Evolutionary conservation across 352 stramenopile genomes (phyloP).

Genomic region (Elongisporangium undulatum): DNA sequence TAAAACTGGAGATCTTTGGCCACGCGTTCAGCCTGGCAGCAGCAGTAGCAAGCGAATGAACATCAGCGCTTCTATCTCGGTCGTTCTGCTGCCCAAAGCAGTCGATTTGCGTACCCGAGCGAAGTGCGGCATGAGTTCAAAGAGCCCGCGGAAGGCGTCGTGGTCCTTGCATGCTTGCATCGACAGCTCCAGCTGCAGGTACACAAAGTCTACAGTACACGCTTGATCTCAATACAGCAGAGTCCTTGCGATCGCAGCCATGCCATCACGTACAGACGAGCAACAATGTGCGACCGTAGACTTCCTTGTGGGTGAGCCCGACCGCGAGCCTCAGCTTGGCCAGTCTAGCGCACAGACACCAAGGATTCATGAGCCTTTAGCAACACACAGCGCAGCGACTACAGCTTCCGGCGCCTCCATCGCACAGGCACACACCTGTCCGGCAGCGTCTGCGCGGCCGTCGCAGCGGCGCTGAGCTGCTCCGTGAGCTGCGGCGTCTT

Average conservation of each 20-base stretch:
- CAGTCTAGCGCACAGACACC: constrained; percentile 20
- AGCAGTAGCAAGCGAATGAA: neutral
- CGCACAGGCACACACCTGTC: constrained; percentile 35
- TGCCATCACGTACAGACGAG: constrained; percentile 55
- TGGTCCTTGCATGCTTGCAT: constrained; percentile 44
- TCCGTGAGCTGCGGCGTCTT: constrained; percentile 28
- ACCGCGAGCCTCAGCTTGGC: constrained; percentile 70
- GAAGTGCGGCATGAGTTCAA: constrained; percentile 35
- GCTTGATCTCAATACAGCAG: neutral
- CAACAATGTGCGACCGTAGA: constrained; percentile 62
- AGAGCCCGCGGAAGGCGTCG: constrained; percentile 29
- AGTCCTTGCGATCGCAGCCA: neutral
- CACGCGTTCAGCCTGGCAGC: constrained; percentile 42
- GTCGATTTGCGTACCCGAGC: constrained; percentile 21
- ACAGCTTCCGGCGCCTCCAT: neutral
- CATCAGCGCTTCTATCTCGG: too few species aligned
- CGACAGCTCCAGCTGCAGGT: constrained; percentile 51
- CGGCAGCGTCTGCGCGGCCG: constrained; percentile 42
- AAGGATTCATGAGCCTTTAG: neutral
- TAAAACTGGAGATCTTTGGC: constrained; percentile 59
- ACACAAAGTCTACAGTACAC: constrained; percentile 53
- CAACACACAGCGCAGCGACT: neutral
- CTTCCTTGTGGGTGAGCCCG: constrained; percentile 51
- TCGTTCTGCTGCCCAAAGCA: neutral
- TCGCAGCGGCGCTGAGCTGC: constrained; percentile 43